Conservation (phyloP, 2,329 filamentous ascomycete species). For the Phaeoacremonium minimum region DNA sequence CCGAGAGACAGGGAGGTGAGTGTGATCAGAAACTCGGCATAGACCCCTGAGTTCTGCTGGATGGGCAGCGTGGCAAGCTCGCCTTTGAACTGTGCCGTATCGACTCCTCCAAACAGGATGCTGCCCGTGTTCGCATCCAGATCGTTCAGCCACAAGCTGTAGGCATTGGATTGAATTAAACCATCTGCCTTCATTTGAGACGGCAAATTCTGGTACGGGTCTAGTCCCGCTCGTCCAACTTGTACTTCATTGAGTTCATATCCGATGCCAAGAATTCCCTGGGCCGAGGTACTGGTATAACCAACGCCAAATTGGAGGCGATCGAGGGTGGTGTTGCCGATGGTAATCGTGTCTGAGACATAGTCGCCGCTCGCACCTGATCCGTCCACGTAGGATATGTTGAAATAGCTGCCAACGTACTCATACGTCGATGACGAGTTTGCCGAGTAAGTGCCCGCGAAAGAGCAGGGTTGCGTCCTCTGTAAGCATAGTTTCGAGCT, state of each 20-base stretch:
- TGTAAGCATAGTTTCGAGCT: slow-evolving; percentile 55
- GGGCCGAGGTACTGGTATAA: slow-evolving; percentile 52
- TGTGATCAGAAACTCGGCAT: slow-evolving; percentile 64
- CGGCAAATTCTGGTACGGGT: slow-evolving; percentile 65
- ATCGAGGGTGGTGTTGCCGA: slow-evolving; percentile 49
- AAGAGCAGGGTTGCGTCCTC: slow-evolving; percentile 45
- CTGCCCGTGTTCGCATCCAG: slow-evolving; percentile 60
- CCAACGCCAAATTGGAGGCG: slow-evolving; percentile 70
- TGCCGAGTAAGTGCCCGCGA: slow-evolving; percentile 63
- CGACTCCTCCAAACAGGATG: slow-evolving; percentile 73
- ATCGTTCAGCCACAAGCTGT: slow-evolving; percentile 74
- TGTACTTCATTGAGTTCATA: slow-evolving; percentile 77
- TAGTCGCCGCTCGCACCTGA: slow-evolving; percentile 76
- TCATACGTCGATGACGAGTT: slow-evolving; percentile 72
- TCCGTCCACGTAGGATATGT: slow-evolving; percentile 84
- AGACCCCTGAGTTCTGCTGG: slow-evolving; percentile 45
- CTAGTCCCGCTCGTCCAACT: slow-evolving; percentile 49
- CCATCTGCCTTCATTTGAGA: slow-evolving; percentile 57
- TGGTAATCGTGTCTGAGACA: slow-evolving; percentile 64
- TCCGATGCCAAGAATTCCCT: slow-evolving; percentile 83
- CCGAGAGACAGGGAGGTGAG: slow-evolving; percentile 54
- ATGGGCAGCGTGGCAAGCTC: slow-evolving; percentile 64
- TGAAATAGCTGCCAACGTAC: slow-evolving; percentile 72
- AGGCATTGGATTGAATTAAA: slow-evolving; percentile 61
- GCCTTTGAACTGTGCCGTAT: slow-evolving; percentile 61